Evolutionary conservation across 2,329 filamentous ascomycete species (phyloP).

Genomic region (Fusarium proliferatum): DNA sequence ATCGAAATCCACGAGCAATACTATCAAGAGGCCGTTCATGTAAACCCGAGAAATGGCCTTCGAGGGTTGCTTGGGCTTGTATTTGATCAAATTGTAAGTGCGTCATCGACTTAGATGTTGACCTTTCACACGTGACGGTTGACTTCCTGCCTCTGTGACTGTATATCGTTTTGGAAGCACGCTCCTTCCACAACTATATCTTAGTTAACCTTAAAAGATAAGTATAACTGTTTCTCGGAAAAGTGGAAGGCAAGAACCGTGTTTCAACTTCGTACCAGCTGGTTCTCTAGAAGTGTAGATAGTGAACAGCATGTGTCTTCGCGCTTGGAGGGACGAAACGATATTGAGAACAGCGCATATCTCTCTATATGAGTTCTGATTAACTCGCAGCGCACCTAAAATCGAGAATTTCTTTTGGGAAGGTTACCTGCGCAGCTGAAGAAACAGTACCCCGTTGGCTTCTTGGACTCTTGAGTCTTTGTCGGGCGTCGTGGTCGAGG

Average conservation of each 20-base stretch:
- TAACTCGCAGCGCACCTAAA: rapidly evolving
- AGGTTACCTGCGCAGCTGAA: neutral
- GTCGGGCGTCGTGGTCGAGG: rapidly evolving
- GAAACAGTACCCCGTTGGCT: neutral
- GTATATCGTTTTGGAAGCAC: too few species aligned
- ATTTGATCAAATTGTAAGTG: neutral
- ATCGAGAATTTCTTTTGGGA: too few species aligned
- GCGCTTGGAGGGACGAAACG: neutral
- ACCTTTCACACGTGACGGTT: neutral
- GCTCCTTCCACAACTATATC: neutral
- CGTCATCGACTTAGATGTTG: neutral
- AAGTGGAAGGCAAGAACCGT: neutral
- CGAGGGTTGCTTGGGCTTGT: neutral
- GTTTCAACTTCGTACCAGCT: rapidly evolving
- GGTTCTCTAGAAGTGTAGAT: neutral
- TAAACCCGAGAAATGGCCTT: neutral
- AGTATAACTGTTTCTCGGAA: neutral
- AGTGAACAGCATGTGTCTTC: neutral
- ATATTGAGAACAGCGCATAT: too few species aligned
- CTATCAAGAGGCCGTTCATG: rapidly evolving
- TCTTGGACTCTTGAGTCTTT: neutral
- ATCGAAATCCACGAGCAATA: too few species aligned
- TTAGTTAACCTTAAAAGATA: neutral
- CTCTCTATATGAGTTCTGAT: neutral
- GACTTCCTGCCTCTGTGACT: neutral